Percentiles rank a stretch among this genome's conserved stretches.
Conservation (phyloP, 495 filamentous ascomycete genomes). For the Talaromyces stipitatus region DNA sequence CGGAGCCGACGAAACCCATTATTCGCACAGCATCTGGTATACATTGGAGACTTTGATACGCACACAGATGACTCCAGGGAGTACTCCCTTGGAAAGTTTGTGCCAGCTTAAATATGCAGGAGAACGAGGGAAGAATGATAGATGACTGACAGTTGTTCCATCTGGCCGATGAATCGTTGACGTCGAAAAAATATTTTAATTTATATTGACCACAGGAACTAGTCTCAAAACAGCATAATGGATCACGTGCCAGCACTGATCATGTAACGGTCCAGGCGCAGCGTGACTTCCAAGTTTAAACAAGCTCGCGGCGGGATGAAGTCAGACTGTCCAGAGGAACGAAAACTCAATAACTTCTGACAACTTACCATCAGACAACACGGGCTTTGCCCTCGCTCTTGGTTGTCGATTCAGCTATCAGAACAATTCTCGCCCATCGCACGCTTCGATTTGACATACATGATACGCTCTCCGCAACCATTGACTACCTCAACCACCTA, state of each 20-base stretch:
- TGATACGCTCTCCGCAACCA: neutral
- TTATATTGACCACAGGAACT: too few species aligned
- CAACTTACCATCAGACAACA: neutral
- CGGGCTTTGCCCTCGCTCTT: neutral
- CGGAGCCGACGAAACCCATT: too few species aligned
- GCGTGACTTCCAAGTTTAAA: neutral
- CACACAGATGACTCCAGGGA: neutral
- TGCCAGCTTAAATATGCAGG: neutral
- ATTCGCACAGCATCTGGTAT: too few species aligned
- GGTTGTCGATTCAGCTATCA: neutral
- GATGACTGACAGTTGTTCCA: too few species aligned
- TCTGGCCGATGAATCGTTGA: neutral
- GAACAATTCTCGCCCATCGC: neutral
- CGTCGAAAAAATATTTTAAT: too few species aligned
- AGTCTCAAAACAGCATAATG: neutral
- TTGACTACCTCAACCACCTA: neutral
- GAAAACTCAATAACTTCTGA: neutral
- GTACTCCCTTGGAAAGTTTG: neutral
- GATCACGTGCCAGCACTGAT: neutral
- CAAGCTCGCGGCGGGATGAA: slow-evolving; percentile 1
- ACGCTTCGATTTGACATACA: neutral
- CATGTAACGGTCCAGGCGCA: neutral
- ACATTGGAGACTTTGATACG: too few species aligned
- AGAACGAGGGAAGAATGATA: too few species aligned
- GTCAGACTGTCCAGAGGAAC: neutral